Conservation (phyloP, 768 basidiomycete genomes). For the Hemileccinum impolitum region DNA sequence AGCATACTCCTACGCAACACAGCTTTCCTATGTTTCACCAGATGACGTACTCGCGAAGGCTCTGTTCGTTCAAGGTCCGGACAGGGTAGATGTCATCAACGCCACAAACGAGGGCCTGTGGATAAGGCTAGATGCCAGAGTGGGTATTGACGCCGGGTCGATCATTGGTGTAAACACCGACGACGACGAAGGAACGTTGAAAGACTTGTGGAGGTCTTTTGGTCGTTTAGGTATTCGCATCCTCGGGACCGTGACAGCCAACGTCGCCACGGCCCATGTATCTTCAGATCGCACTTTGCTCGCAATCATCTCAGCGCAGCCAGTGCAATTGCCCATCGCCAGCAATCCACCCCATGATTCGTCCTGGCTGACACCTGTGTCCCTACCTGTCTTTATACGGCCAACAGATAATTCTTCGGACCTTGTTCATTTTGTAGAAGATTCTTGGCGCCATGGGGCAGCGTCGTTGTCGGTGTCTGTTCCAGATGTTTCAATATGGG, state of each 20-base stretch:
- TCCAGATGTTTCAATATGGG: constrained; percentile 44
- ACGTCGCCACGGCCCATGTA: constrained; percentile 49
- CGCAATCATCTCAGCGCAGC: constrained; percentile 43
- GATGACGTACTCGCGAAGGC: constrained; percentile 56
- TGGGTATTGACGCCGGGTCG: constrained; percentile 68
- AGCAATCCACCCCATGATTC: constrained; percentile 34
- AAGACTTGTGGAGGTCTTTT: constrained; percentile 58
- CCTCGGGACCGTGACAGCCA: constrained; percentile 55
- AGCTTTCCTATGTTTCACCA: constrained; percentile 48
- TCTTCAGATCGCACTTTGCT: constrained; percentile 43
- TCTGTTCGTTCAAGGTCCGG: constrained; percentile 57
- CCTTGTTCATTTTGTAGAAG: constrained; percentile 48
- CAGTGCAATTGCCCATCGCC: constrained; percentile 54
- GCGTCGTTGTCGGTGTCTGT: constrained; percentile 45
- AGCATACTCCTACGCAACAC: constrained; percentile 64
- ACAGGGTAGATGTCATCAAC: constrained; percentile 59
- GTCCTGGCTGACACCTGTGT: constrained; percentile 58
- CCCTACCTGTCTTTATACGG: constrained; percentile 46
- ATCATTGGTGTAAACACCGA: constrained; percentile 53
- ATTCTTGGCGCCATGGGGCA: constrained; percentile 55
- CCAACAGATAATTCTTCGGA: constrained; percentile 52
- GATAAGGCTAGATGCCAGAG: constrained; percentile 51
- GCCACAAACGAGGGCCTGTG: constrained; percentile 60
- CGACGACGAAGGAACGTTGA: constrained; percentile 41
- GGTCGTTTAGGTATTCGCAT: constrained; percentile 64